These are phyloP conservation scores for Dillenia suffruticosa DNA, from an alignment of 164 flowering plant genomes.

Conservation along the genomic window DNA sequence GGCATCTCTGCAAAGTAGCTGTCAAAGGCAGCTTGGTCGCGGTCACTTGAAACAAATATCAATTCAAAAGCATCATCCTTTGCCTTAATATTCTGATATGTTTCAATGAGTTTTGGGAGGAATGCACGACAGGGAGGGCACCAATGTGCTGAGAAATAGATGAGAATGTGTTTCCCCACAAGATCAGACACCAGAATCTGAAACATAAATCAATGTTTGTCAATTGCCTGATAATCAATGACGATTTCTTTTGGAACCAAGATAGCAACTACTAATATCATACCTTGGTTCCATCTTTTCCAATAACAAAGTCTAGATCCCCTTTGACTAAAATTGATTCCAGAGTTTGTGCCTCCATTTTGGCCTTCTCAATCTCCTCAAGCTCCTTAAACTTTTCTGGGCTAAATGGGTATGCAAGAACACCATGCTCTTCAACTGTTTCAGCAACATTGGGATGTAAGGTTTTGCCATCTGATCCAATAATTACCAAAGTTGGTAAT, in stretches of 20 bases:
- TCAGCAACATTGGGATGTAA: constrained; percentile 42
- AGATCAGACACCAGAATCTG: no score
- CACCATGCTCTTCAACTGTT: constrained; percentile 45
- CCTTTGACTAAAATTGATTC: constrained; percentile 31
- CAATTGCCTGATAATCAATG: no score
- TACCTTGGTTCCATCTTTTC: constrained; percentile 31
- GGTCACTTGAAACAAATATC: no score
- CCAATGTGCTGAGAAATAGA: no score
- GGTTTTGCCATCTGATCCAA: constrained; percentile 60
- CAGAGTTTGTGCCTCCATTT: constrained; percentile 24
- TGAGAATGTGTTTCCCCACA: no score
- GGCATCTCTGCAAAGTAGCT: no score
- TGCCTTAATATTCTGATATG: neutral
- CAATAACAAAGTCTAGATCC: constrained; percentile 26
- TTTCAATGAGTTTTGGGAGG: no score
- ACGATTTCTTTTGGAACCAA: no score
- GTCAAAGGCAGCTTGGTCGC: no score
- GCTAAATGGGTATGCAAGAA: constrained; percentile 46
- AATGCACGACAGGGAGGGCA: no score
- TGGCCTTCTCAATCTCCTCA: constrained; percentile 16
- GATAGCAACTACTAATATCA: neutral
- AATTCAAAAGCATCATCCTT: neutral
- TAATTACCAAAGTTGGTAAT: constrained; percentile 42
- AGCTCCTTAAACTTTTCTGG: constrained; percentile 25
- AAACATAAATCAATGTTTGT: no score